phyloP scores from a whole-genome alignment of 495 filamentous ascomycete species.

The Umbilicaria muhlenbergii region DNA sequence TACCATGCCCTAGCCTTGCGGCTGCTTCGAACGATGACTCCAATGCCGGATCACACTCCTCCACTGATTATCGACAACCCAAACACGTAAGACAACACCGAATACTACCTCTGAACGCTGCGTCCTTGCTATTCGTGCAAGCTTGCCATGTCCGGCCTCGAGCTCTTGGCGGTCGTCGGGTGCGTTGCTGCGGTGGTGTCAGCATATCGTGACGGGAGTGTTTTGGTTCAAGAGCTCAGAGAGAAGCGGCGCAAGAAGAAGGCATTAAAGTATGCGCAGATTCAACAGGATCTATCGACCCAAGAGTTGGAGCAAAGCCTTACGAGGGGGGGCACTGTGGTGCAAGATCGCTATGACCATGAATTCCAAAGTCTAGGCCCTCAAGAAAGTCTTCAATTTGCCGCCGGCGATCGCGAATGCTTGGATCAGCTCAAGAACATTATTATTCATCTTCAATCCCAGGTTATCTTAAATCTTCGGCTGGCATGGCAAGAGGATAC shows the following conservation, averaged over 20 bases:
- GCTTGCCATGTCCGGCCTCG: constrained; percentile 5
- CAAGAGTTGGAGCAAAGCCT: constrained; percentile 23
- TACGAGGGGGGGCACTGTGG: constrained; percentile 13
- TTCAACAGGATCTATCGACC: not conserved
- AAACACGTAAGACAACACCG: too few species aligned
- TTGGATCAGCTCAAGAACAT: constrained; percentile 29
- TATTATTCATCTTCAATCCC: constrained; percentile 25
- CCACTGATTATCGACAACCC: too few species aligned
- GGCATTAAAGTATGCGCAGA: constrained; percentile 2
- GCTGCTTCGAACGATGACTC: too few species aligned
- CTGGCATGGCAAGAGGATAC: constrained; percentile 20
- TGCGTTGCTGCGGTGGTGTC: constrained; percentile 28
- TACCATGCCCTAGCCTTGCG: too few species aligned
- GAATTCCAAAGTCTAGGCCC: constrained; percentile 6
- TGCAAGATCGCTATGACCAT: constrained; percentile 18
- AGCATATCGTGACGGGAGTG: constrained; percentile 26
- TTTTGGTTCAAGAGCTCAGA: constrained; percentile 22
- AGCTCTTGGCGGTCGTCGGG: constrained; percentile 20
- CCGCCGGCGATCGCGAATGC: constrained; percentile 25
- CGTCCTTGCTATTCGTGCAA: not conserved
- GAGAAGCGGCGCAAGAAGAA: constrained; percentile 19
- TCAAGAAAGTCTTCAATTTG: constrained; percentile 17
- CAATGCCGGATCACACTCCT: too few species aligned
- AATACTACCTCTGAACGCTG: too few species aligned
- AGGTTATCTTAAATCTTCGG: constrained; percentile 28